Conservation (phyloP, 305 asterid species). For the Rubia peregrina region DNA sequence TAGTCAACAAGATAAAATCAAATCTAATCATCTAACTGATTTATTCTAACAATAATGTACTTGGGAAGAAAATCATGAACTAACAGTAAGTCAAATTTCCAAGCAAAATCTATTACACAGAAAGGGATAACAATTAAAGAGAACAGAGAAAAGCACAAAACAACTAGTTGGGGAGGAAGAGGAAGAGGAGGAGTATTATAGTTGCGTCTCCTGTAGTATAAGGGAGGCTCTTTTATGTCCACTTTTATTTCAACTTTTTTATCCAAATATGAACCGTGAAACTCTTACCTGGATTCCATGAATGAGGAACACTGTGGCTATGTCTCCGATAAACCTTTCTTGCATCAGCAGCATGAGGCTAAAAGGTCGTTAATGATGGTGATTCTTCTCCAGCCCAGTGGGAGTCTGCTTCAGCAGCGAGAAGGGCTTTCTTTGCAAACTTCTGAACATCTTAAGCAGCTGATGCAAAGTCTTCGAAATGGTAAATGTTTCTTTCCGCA, state of each 20-base stretch:
- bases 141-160: too few species aligned
- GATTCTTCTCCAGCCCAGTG: constrained; percentile 39
- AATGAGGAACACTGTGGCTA: constrained; percentile 23
- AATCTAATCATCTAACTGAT: too few species aligned
- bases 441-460: constrained; percentile 88
- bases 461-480: constrained; percentile 52
- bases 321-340: constrained; percentile 23
- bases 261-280: constrained; percentile 60
- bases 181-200: constrained; percentile 24
- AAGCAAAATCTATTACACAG: too few species aligned
- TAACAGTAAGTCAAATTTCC: too few species aligned
- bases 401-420: constrained; percentile 86
- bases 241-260: constrained; percentile 65
- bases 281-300: constrained; percentile 33
- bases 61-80: too few species aligned
- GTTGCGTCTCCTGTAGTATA: constrained; percentile 44
- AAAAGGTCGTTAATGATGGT: constrained; percentile 31
- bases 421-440: constrained; percentile 59
- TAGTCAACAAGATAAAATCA: too few species aligned
- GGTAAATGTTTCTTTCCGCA: constrained; percentile 31
- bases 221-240: constrained; percentile 53
- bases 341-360: constrained; percentile 19
- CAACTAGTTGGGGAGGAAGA: too few species aligned
- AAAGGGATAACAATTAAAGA: too few species aligned
- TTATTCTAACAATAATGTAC: too few species aligned